Conservation (phyloP, 495 filamentous ascomycete species). For the Trichoderma reesei region DNA sequence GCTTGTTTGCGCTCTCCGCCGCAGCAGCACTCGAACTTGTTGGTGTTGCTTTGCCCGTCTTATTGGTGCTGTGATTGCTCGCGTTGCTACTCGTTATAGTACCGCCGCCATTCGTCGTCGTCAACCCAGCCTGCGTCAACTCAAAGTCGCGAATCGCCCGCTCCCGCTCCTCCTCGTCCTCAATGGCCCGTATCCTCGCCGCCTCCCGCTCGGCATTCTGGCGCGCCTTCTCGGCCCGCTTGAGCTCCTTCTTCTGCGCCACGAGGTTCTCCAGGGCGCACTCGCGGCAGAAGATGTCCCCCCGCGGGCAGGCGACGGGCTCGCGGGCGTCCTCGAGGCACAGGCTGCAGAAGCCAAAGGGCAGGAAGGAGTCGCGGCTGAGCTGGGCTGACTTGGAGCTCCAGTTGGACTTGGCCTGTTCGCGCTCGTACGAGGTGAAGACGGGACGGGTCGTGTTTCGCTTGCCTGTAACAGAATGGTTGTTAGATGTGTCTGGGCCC, state of each 20-base stretch:
- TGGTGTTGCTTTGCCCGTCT: constrained; percentile 13
- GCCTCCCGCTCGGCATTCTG: constrained; percentile 48
- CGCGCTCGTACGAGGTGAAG: constrained; percentile 89
- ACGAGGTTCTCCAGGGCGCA: constrained; percentile 88
- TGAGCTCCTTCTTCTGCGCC: constrained; percentile 87
- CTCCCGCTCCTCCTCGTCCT: constrained; percentile 50
- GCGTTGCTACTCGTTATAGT: constrained; percentile 28
- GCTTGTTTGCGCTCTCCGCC: constrained; percentile 22
- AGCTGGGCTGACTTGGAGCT: constrained; percentile 69
- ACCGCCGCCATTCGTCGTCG: constrained; percentile 14
- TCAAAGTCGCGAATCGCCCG: constrained; percentile 54
- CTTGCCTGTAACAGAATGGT: constrained; percentile 47
- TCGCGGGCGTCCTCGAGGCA: constrained; percentile 77
- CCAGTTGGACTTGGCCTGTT: constrained; percentile 69
- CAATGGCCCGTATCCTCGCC: constrained; percentile 40
- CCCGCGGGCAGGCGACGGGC: constrained; percentile 64
- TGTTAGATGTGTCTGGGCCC: neutral
- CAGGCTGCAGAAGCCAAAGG: constrained; percentile 82
- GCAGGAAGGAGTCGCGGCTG: constrained; percentile 82
- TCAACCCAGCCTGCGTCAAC: constrained; percentile 58
- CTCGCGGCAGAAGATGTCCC: constrained; percentile 94
- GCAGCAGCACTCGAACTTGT: constrained; percentile 8
- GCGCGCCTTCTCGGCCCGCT: constrained; percentile 58
- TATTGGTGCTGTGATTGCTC: constrained; percentile 22
- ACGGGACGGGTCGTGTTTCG: constrained; percentile 93